These are phyloP conservation scores for Lablab purpureus DNA, from an alignment of 306 rosid species.

Conservation along the genomic window DNA sequence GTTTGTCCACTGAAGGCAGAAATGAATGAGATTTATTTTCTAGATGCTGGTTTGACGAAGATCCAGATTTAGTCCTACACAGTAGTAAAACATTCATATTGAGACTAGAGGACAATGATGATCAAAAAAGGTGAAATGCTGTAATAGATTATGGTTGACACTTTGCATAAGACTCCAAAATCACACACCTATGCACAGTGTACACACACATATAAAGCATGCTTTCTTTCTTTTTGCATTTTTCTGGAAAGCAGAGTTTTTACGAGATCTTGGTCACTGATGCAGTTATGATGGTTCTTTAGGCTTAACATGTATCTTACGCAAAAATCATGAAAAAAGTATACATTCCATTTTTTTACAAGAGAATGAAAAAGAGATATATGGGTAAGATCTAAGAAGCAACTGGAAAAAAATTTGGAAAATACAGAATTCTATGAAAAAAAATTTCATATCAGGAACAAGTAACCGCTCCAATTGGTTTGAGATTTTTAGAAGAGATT, in stretches of 20 bases:
- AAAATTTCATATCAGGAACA: too few species aligned
- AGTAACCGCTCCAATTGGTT: not conserved
- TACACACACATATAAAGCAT: not conserved
- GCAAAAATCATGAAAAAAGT: not conserved
- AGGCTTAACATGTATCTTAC: constrained; percentile 19
- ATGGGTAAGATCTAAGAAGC: constrained; percentile 3
- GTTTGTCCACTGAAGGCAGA: constrained; percentile 58
- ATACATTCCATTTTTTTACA: not conserved
- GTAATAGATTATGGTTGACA: constrained; percentile 19
- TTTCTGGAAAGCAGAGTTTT: not conserved
- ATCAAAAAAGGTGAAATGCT: constrained; percentile 33
- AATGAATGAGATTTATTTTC: constrained; percentile 51
- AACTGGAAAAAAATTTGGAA: not conserved
- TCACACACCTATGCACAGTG: not conserved
- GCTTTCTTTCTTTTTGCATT: not conserved
- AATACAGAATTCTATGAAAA: not conserved
- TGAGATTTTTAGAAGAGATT: not conserved
- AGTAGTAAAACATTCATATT: constrained; percentile 22
- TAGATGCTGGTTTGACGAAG: constrained; percentile 47
- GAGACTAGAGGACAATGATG: constrained; percentile 23
- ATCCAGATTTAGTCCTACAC: constrained; percentile 56
- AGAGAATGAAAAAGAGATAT: not conserved
- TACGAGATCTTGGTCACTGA: not conserved
- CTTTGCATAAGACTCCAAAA: not conserved
- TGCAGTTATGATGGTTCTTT: constrained; percentile 5